A percentile compares a stretch with the other conserved stretches of the same genome.
Evolutionary conservation across 208 protist species (phyloP).

Genomic region (Crithidia fasciculata): DNA sequence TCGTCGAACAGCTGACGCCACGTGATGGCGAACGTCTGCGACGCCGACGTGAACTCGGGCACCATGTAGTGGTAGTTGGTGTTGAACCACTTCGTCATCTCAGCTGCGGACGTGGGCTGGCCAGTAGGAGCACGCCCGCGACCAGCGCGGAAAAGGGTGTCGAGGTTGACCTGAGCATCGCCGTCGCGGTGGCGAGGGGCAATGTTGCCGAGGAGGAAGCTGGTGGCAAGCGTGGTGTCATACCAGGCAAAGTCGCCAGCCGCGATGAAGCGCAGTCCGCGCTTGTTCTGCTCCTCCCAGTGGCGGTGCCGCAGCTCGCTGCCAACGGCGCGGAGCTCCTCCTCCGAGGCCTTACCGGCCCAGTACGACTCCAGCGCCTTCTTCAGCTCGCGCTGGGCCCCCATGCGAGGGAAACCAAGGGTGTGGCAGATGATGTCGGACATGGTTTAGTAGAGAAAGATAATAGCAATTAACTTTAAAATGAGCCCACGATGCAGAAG

Average conservation of each 20-base stretch:
- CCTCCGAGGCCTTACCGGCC: constrained; percentile 59
- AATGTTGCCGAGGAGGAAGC: constrained; percentile 79
- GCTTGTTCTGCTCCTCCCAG: constrained; percentile 1
- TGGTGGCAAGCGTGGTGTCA: constrained; percentile 80
- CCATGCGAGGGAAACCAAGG: constrained; percentile 87
- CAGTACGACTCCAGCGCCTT: constrained; percentile 87
- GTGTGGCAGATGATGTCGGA: constrained; percentile 36
- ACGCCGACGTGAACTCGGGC: constrained; percentile 76
- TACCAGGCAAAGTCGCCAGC: constrained; percentile 81
- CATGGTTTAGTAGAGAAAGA: constrained; percentile 2
- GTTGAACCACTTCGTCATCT: constrained; percentile 96
- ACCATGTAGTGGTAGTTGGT: constrained; percentile 95
- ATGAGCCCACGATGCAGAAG: too few species aligned
- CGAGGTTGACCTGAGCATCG: constrained; percentile 35
- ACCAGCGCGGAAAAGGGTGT: constrained; percentile 89
- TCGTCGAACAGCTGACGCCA: constrained; percentile 64
- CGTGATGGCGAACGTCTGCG: constrained; percentile 38
- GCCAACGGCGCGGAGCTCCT: constrained; percentile 40
- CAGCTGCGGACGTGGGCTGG: constrained; percentile 54
- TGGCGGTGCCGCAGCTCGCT: constrained; percentile 1
- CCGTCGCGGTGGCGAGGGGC: constrained; percentile 57
- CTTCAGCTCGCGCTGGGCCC: constrained; percentile 85
- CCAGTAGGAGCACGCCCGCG: constrained; percentile 69
- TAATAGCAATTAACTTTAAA: background rate
- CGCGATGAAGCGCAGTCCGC: constrained; percentile 5